These are phyloP conservation scores for Penicillium corylophilum DNA, from an alignment of 2,329 filamentous ascomycete genomes.

Conservation along the genomic window DNA sequence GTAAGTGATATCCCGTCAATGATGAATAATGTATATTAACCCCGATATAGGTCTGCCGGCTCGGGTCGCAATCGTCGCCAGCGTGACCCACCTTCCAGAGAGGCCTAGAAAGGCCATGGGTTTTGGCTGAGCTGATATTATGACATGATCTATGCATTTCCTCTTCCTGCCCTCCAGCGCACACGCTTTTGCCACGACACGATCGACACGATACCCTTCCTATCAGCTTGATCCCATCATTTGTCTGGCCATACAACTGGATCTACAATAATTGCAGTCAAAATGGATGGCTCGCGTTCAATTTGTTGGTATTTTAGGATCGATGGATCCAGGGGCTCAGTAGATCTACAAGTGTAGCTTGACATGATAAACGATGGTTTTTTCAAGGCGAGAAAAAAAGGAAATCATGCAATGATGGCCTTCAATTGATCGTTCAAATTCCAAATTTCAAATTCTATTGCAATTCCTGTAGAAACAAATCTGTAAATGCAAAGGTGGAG, in stretches of 20 bases:
- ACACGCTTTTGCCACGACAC: conserved; percentile 22
- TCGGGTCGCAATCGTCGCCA: conserved; percentile 36
- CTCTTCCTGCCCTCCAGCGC: conserved; percentile 23
- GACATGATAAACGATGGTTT: conserved; percentile 1
- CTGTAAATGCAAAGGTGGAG: conserved; percentile 3
- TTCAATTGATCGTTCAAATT: conserved; percentile 6
- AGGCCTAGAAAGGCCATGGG: conserved; percentile 25
- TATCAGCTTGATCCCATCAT: conserved; percentile 23
- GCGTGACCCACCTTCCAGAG: conserved; percentile 26
- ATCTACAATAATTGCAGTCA: conserved; percentile 12
- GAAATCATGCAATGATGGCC: conserved; percentile 19
- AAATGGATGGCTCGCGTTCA: conserved; percentile 13
- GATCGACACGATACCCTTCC: conserved; percentile 28
- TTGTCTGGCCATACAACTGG: conserved; percentile 11
- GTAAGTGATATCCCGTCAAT: conserved; percentile 58
- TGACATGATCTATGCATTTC: conserved; percentile 28
- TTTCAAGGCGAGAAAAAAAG: conserved; percentile 9
- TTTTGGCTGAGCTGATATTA: conserved; percentile 22
- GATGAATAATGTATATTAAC: conserved; percentile 10
- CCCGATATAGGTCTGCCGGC: conserved; percentile 38
- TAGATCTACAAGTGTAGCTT: conserved; percentile 10
- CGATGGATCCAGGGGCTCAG: neutral
- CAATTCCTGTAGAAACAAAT: neutral
- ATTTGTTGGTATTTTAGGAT: conserved; percentile 7
- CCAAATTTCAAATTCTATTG: neutral